phyloP scores from a whole-genome alignment of 805 yeast genomes.

The Zygotorulaspora danielsina region DNA sequence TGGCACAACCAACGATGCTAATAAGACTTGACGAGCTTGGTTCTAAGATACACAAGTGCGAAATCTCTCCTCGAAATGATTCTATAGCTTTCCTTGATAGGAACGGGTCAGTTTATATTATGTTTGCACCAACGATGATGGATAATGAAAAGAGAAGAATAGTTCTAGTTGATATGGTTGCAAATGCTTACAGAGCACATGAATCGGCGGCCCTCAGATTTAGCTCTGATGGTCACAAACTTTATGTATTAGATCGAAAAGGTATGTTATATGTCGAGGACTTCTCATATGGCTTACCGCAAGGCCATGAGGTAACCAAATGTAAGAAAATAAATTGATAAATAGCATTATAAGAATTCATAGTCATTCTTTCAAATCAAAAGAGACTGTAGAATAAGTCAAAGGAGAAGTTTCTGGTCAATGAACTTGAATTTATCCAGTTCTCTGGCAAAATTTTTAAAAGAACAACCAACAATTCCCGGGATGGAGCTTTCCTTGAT shows the following conservation, averaged over 20 bases:
- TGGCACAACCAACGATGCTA: conserved; percentile 58
- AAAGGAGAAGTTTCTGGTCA: conserved; percentile 2
- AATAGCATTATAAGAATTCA: neutral
- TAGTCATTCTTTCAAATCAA: neutral
- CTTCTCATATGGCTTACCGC: conserved; percentile 81
- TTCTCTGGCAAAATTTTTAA: conserved; percentile 16
- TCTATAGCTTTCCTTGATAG: conserved; percentile 77
- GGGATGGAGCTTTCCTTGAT: conserved; percentile 17
- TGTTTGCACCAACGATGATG: conserved; percentile 57
- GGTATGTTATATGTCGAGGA: conserved; percentile 78
- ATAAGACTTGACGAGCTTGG: conserved; percentile 77
- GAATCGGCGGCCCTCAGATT: conserved; percentile 79
- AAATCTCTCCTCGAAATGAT: conserved; percentile 81
- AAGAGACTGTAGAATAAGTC: neutral
- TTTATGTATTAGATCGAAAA: conserved; percentile 73
- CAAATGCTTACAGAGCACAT: conserved; percentile 63
- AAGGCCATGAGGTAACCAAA: conserved; percentile 59
- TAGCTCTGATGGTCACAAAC: conserved; percentile 75
- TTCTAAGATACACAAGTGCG: conserved; percentile 64
- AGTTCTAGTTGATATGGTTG: conserved; percentile 65
- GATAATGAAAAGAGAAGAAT: conserved; percentile 49
- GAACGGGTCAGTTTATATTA: conserved; percentile 68
- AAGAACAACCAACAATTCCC: conserved; percentile 17
- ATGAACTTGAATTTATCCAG: conserved; percentile 1
- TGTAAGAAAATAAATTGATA: conserved; percentile 50